phyloP scores from a whole-genome alignment of 1,284 basidiomycete species.

The Phylloboletellus chloephorus region DNA sequence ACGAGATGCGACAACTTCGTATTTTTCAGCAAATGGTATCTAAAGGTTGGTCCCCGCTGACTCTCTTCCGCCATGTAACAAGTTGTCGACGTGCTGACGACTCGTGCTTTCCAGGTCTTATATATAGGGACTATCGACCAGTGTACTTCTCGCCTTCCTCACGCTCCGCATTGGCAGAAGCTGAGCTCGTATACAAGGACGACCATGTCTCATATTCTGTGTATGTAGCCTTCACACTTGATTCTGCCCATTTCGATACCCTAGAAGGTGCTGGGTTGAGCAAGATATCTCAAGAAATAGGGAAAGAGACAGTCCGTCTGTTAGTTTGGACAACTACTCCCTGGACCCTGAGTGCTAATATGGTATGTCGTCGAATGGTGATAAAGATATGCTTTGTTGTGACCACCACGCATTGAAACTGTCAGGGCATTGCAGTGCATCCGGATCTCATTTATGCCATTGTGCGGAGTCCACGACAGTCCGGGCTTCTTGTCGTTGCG shows the following conservation, averaged over 20 bases:
- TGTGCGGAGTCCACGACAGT: slow-evolving; percentile 36
- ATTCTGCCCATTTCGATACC: slow-evolving; percentile 18
- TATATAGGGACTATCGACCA: slow-evolving; percentile 84
- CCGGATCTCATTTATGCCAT: slow-evolving; percentile 69
- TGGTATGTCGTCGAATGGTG: slow-evolving; percentile 47
- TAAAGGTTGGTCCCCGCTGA: slow-evolving; percentile 46
- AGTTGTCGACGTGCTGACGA: slow-evolving; percentile 1
- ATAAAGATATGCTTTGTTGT: slow-evolving; percentile 1
- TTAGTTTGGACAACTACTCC: slow-evolving; percentile 99
- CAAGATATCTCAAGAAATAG: slow-evolving; percentile 20
- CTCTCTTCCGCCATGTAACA: background rate
- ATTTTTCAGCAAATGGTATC: slow-evolving; percentile 89
- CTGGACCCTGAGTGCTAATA: slow-evolving; percentile 95
- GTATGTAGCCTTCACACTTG: slow-evolving; percentile 76
- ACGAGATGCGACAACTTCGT: slow-evolving; percentile 84
- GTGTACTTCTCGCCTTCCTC: slow-evolving; percentile 97
- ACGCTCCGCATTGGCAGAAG: slow-evolving; percentile 90
- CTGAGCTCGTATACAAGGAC: slow-evolving; percentile 89
- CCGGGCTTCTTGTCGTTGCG: slow-evolving; percentile 58
- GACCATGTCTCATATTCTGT: slow-evolving; percentile 85
- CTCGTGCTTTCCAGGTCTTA: slow-evolving; percentile 49
- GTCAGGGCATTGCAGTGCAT: slow-evolving; percentile 82
- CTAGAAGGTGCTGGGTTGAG: slow-evolving; percentile 12
- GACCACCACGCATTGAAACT: slow-evolving; percentile 3
- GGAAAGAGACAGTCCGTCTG: slow-evolving; percentile 41